phyloP scores from a whole-genome alignment of 768 basidiomycete species.

The Serpula lacrymans region DNA sequence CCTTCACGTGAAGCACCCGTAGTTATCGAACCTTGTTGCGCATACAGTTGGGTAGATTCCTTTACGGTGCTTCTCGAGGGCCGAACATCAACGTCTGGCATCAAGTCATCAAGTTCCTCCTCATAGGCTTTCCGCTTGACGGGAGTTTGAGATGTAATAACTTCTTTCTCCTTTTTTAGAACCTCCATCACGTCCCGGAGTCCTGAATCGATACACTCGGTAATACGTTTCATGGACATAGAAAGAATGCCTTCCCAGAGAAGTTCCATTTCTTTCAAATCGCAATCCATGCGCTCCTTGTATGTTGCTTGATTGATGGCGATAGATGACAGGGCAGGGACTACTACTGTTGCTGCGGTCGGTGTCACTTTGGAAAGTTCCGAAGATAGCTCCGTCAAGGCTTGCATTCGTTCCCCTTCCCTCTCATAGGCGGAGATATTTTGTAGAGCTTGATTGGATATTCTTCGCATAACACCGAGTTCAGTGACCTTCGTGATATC shows the following conservation, averaged over 20 bases:
- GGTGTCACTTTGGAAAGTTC: conserved; percentile 44
- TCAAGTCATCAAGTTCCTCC: no score
- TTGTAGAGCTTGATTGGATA: conserved; percentile 44
- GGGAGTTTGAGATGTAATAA: not conserved
- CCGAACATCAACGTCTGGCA: no score
- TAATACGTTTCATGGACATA: conserved; percentile 38
- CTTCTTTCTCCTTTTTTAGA: conserved; percentile 30
- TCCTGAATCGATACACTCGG: conserved; percentile 30
- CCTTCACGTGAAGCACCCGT: no score
- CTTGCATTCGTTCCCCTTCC: conserved; percentile 46
- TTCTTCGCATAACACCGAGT: conserved; percentile 23
- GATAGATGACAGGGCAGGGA: conserved; percentile 44
- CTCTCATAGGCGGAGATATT: conserved; percentile 38
- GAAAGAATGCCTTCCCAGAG: conserved; percentile 49
- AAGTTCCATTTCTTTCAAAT: conserved; percentile 35
- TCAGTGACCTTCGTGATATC: conserved; percentile 9
- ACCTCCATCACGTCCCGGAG: conserved; percentile 30
- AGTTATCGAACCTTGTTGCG: no score
- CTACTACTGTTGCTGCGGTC: conserved; percentile 38
- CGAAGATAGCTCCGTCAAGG: conserved; percentile 47
- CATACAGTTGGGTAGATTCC: no score
- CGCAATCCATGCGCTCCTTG: conserved; percentile 39
- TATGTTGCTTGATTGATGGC: conserved; percentile 39
- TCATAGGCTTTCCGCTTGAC: conserved; percentile 11
- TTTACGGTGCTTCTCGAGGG: no score